Evolutionary conservation across 495 filamentous ascomycete genomes (phyloP).

Genomic region (Endocarpon pusillum): DNA sequence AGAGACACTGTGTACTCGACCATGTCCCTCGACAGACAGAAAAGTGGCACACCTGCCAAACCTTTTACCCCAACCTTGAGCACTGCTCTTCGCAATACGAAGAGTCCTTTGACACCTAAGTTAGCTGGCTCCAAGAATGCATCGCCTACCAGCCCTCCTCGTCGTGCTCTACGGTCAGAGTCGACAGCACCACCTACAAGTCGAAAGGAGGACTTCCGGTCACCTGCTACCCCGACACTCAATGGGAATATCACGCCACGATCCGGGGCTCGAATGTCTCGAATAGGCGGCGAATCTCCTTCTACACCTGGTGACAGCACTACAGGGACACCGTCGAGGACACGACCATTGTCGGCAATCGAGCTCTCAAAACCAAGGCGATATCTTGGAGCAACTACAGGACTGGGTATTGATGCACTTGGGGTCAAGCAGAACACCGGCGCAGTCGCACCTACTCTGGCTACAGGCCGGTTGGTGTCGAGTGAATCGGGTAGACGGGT

Average conservation of each 20-base stretch:
- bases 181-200: conserved; percentile 17
- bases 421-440: too few species aligned
- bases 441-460: too few species aligned
- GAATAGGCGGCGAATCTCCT: conserved; percentile 45
- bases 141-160: conserved; percentile 21
- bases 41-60: conserved; percentile 27
- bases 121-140: conserved; percentile 24
- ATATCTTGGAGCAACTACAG: too few species aligned
- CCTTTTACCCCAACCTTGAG: conserved; percentile 33
- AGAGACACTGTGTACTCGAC: conserved; percentile 15
- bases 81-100: conserved; percentile 24
- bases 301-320: conserved; percentile 48
- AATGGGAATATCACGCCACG: conserved; percentile 55
- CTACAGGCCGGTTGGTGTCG: too few species aligned
- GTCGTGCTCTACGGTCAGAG: conserved; percentile 16
- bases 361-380: too few species aligned
- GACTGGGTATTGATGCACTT: too few species aligned
- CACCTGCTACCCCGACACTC: conserved; percentile 35
- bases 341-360: too few species aligned
- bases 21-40: conserved; percentile 39
- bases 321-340: too few species aligned
- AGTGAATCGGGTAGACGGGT: too few species aligned
- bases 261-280: conserved; percentile 45
- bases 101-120: conserved; percentile 31
- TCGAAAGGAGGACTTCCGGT: conserved; percentile 19